These are phyloP conservation scores for Stachybotrys chlorohalonatus DNA, from an alignment of 2,329 filamentous ascomycete species.

Conservation along the genomic window DNA sequence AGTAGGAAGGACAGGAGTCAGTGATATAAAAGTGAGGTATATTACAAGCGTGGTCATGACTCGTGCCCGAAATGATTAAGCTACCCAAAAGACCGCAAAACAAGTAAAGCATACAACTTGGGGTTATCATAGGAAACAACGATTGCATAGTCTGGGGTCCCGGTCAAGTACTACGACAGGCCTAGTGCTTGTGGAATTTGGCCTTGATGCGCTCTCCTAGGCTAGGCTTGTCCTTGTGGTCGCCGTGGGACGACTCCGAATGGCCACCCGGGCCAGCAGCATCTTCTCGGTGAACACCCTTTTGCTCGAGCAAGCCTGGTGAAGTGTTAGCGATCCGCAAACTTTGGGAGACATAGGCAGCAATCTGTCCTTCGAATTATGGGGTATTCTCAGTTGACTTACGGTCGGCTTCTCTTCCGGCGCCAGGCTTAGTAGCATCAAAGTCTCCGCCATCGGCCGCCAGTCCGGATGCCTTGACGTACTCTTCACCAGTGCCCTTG, in stretches of 20 bases:
- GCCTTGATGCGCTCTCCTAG: conserved; percentile 59
- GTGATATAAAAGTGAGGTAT: not conserved
- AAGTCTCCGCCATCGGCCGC: conserved; percentile 59
- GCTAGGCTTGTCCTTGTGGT: conserved; percentile 36
- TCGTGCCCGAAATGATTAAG: not conserved
- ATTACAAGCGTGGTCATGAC: not conserved
- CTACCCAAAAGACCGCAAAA: not conserved
- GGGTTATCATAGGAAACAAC: not conserved
- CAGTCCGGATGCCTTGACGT: conserved; percentile 49
- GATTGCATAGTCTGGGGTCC: not conserved
- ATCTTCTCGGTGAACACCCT: conserved; percentile 15
- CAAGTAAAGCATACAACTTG: too few relatives aligned
- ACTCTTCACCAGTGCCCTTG: conserved; percentile 45
- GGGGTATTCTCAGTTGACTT: conserved; percentile 16
- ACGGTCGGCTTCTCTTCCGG: conserved; percentile 59
- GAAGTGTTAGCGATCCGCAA: not conserved
- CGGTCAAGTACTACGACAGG: not conserved
- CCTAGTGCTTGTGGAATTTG: conserved; percentile 49
- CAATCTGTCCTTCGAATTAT: not conserved
- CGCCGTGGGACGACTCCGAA: conserved; percentile 5
- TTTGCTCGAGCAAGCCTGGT: conserved; percentile 23
- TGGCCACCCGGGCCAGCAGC: not conserved
- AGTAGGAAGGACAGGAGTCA: too few relatives aligned
- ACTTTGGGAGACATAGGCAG: not conserved
- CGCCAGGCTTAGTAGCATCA: conserved; percentile 54